A percentile compares a stretch with the other conserved stretches of the same genome.
These are phyloP conservation scores for Leucocoprinus leucothites DNA, from an alignment of 768 basidiomycete genomes.

Conservation along the genomic window DNA sequence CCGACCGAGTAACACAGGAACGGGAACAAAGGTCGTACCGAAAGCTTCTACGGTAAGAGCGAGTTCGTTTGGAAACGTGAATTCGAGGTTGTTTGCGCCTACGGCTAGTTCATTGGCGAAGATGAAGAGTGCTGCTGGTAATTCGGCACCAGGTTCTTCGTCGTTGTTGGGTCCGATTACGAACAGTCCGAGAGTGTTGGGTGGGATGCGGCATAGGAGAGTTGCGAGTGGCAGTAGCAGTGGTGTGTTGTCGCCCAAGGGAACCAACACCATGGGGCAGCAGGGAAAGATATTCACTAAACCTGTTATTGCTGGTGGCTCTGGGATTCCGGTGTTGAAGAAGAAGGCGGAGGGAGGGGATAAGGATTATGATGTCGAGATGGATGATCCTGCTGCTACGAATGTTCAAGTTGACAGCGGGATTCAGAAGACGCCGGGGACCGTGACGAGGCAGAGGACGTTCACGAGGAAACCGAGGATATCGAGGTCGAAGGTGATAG, in stretches of 20 bases:
- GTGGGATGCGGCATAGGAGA: neutral
- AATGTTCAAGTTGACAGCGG: neutral
- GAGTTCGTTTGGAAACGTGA: slow-evolving; percentile 24
- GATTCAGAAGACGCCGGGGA: neutral
- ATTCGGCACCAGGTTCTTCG: neutral
- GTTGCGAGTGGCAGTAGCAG: no score
- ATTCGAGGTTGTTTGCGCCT: slow-evolving; percentile 61
- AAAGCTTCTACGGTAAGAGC: slow-evolving; percentile 14
- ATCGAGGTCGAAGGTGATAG: slow-evolving; percentile 79
- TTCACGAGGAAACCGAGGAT: slow-evolving; percentile 66
- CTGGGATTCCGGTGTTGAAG: slow-evolving; percentile 27
- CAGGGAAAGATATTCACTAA: slow-evolving; percentile 48
- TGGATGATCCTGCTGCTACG: no score
- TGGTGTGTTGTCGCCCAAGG: neutral
- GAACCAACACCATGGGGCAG: slow-evolving; percentile 4
- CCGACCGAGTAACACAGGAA: slow-evolving; percentile 11
- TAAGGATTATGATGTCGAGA: neutral
- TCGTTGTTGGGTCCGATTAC: slow-evolving; percentile 31
- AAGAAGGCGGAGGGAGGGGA: slow-evolving; percentile 1
- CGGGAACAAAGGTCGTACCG: slow-evolving; percentile 35
- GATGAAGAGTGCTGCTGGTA: slow-evolving; percentile 22
- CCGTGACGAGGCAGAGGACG: slow-evolving; percentile 24
- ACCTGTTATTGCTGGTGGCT: slow-evolving; percentile 35
- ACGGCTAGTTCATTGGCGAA: slow-evolving; percentile 78
- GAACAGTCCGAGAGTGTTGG: slow-evolving; percentile 23